phyloP scores from a whole-genome alignment of 2,329 filamentous ascomycete species.

The Aspergillus niger region DNA sequence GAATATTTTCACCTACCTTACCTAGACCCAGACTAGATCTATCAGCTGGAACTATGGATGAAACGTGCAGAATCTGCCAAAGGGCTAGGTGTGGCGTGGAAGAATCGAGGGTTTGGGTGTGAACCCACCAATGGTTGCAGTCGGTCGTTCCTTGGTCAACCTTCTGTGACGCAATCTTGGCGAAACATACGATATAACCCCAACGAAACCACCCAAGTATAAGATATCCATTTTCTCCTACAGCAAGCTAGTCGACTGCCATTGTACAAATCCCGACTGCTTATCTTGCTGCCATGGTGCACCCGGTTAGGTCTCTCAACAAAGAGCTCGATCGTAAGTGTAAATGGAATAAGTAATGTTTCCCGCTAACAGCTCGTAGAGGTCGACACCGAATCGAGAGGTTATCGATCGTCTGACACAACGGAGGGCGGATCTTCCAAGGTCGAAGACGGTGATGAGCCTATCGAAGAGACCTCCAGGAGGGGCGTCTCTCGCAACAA shows the following conservation, averaged over 20 bases:
- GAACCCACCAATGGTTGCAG: background rate
- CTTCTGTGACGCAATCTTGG: constrained; percentile 6
- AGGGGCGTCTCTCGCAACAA: background rate
- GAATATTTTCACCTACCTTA: too few relatives aligned
- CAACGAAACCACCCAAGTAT: background rate
- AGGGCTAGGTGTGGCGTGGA: background rate
- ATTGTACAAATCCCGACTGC: too few relatives aligned
- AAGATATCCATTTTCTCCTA: too few relatives aligned
- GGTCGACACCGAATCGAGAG: background rate
- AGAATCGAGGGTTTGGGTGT: background rate
- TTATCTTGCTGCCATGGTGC: background rate
- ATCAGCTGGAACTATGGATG: too few relatives aligned
- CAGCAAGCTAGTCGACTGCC: too few relatives aligned
- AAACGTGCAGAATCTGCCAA: background rate
- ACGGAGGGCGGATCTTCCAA: background rate
- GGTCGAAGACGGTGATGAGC: background rate
- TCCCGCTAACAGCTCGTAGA: background rate
- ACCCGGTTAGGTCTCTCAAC: background rate
- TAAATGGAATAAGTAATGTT: background rate
- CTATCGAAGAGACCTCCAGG: background rate
- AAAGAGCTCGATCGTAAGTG: background rate
- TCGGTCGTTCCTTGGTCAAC: background rate
- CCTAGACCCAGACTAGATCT: too few relatives aligned
- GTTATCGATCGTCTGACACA: background rate
- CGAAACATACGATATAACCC: background rate